A percentile compares a stretch with the other conserved stretches of the same genome.
phyloP scores from a whole-genome alignment of 2,329 filamentous ascomycete species.

The Apiospora phragmitis region DNA sequence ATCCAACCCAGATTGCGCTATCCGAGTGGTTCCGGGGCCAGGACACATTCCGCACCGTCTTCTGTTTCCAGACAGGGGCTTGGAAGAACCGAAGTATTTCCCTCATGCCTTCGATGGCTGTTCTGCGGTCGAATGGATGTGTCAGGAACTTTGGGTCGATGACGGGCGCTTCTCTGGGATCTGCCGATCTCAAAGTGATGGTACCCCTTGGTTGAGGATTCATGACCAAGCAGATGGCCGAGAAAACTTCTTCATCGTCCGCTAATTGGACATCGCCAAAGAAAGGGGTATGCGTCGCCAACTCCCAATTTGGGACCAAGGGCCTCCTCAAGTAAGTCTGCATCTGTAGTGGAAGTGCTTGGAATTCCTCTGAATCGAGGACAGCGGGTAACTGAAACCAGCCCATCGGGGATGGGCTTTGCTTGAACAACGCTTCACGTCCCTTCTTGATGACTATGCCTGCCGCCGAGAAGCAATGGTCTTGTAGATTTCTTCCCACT shows the following conservation, averaged over 20 bases:
- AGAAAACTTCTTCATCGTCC: slow-evolving; percentile 19
- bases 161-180: slow-evolving; percentile 22
- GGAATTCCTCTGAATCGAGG: slow-evolving; percentile 19
- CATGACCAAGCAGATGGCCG: slow-evolving; percentile 19
- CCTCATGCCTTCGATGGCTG: slow-evolving; percentile 19
- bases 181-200: slow-evolving; percentile 21
- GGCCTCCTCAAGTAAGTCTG: slow-evolving; percentile 16
- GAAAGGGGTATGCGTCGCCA: slow-evolving; percentile 21
- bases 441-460: slow-evolving; percentile 26
- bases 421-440: slow-evolving; percentile 11
- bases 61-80: slow-evolving; percentile 17
- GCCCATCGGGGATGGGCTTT: slow-evolving; percentile 27
- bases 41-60: slow-evolving; percentile 14
- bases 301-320: slow-evolving; percentile 21
- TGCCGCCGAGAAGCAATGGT: slow-evolving; percentile 21
- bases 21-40: slow-evolving; percentile 20
- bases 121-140: slow-evolving; percentile 21
- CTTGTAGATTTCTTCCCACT: slow-evolving; percentile 29
- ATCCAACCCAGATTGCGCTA: slow-evolving; percentile 21
- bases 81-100: slow-evolving; percentile 18
- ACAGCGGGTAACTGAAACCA: slow-evolving; percentile 36
- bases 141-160: slow-evolving; percentile 24
- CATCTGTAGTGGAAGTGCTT: slow-evolving; percentile 13
- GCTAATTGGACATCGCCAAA: slow-evolving; percentile 10
- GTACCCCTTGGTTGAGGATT: slow-evolving; percentile 23